These are phyloP conservation scores for Saposhnikovia divaricata DNA, from an alignment of 129 eudicot genomes.

Conservation along the genomic window DNA sequence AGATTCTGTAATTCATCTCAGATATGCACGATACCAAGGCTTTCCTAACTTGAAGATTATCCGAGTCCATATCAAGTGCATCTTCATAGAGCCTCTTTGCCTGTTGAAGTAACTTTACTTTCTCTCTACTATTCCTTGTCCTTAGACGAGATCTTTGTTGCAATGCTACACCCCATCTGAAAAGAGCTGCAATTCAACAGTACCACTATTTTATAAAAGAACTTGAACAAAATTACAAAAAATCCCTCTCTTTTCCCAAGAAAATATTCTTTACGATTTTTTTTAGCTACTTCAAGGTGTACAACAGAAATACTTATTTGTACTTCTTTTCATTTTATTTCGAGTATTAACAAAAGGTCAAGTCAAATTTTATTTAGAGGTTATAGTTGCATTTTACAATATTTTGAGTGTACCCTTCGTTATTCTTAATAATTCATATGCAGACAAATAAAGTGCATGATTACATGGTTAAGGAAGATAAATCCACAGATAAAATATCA, in stretches of 20 bases:
- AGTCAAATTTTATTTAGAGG: background rate
- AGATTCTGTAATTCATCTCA: constrained; percentile 47
- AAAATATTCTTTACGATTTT: background rate
- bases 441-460: background rate
- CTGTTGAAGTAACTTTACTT: constrained; percentile 77
- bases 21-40: constrained; percentile 69
- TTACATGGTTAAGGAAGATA: background rate
- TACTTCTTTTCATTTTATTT: background rate
- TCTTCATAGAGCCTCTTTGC: constrained; percentile 86
- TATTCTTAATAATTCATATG: background rate
- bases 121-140: constrained; percentile 65
- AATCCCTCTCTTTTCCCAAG: background rate
- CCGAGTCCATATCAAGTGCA: constrained; percentile 77
- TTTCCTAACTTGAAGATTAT: constrained; percentile 48
- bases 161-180: constrained; percentile 85
- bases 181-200: constrained; percentile 69
- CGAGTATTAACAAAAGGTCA: background rate
- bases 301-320: background rate
- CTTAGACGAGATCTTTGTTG: constrained; percentile 88
- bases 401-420: background rate
- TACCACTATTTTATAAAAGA: background rate
- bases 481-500: background rate
- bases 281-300: background rate
- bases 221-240: background rate
- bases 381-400: background rate